These are phyloP conservation scores for Theobroma cacao DNA, from an alignment of 345 rosid genomes.

Conservation along the genomic window DNA sequence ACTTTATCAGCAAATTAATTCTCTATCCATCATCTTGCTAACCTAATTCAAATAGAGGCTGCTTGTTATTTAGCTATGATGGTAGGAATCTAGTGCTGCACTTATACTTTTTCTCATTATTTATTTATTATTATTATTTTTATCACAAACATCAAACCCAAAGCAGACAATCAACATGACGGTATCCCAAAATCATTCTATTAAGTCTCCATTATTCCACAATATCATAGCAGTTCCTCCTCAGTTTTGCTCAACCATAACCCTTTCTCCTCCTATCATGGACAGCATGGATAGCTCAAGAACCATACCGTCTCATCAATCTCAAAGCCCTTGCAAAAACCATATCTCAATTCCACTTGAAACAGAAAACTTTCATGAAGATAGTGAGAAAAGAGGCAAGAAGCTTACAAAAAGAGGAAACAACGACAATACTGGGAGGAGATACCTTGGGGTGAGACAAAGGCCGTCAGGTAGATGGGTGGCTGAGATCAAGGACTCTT, in stretches of 20 bases:
- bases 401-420: neutral
- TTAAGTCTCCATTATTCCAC: neutral
- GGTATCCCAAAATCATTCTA: conserved; percentile 1
- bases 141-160: neutral
- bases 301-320: neutral
- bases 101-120: neutral
- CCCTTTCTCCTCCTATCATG: neutral
- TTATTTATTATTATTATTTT: neutral
- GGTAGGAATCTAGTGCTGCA: neutral
- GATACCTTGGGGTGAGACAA: conserved; percentile 54
- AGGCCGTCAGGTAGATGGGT: conserved; percentile 66
- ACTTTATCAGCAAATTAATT: neutral
- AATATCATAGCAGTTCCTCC: neutral
- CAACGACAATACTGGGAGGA: conserved; percentile 2
- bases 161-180: conserved; percentile 3
- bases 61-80: neutral
- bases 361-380: neutral
- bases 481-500: conserved; percentile 52
- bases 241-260: neutral
- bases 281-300: conserved; percentile 7
- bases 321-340: neutral
- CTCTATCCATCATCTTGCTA: neutral
- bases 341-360: neutral
- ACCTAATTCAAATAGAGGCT: neutral
- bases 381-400: conserved; percentile 16